phyloP scores from a whole-genome alignment of 805 yeast species.

The Pichia deserticola region DNA sequence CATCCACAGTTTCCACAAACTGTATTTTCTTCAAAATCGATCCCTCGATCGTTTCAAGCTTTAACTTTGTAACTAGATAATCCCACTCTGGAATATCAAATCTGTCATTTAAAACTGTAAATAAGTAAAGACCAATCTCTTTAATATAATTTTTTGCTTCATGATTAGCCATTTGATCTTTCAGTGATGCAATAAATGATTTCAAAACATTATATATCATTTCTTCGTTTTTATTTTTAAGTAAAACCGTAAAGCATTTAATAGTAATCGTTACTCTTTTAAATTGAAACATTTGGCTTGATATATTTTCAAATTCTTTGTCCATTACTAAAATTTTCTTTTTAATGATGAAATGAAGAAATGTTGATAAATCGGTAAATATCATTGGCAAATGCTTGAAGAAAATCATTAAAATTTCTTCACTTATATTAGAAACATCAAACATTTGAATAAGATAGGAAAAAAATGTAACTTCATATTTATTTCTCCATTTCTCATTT shows the following conservation, averaged over 20 bases:
- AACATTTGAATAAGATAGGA: slow-evolving; percentile 2
- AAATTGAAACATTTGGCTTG: neutral
- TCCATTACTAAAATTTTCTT: neutral
- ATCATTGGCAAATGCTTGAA: slow-evolving; percentile 7
- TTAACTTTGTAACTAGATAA: slow-evolving; percentile 9
- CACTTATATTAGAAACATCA: neutral
- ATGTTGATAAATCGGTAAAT: neutral
- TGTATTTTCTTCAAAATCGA: slow-evolving; percentile 20
- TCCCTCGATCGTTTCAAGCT: slow-evolving; percentile 7
- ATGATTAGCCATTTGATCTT: slow-evolving; percentile 1
- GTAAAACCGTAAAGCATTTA: slow-evolving; percentile 2
- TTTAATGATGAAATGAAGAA: neutral
- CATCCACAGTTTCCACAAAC: slow-evolving; percentile 16
- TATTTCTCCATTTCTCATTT: slow-evolving; percentile 8
- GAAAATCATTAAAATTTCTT: slow-evolving; percentile 2
- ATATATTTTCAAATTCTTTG: neutral
- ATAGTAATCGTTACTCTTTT: slow-evolving; percentile 1
- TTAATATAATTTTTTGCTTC: slow-evolving; percentile 12
- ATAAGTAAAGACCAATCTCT: slow-evolving; percentile 19
- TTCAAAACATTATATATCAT: slow-evolving; percentile 1
- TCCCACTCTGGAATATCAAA: slow-evolving; percentile 18
- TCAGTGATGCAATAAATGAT: neutral
- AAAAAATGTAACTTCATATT: slow-evolving; percentile 21
- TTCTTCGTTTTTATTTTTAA: neutral
- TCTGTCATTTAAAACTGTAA: slow-evolving; percentile 16